These are phyloP conservation scores for Ophiognomonia clavigignenti-juglandacearum DNA, from an alignment of 2,329 filamentous ascomycete species.

Conservation along the genomic window DNA sequence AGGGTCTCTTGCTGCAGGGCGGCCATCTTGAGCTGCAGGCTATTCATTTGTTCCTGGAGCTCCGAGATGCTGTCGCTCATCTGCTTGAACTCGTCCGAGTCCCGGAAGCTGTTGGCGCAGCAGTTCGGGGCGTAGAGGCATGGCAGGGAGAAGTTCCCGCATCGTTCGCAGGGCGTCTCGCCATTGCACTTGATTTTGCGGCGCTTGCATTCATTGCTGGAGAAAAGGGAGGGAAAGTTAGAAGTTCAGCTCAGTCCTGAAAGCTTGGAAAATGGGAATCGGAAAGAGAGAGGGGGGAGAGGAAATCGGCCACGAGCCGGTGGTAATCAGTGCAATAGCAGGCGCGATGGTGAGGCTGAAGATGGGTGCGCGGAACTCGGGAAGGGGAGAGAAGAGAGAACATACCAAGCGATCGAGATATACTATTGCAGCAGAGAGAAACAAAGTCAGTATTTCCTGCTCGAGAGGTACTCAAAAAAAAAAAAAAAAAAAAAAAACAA, in stretches of 20 bases:
- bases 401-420: constrained; percentile 59
- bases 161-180: constrained; percentile 62
- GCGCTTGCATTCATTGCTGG: constrained; percentile 68
- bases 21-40: constrained; percentile 68
- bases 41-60: constrained; percentile 80
- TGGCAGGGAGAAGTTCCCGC: constrained; percentile 61
- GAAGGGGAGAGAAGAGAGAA: constrained; percentile 2
- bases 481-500: too few species aligned
- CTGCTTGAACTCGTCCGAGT: constrained; percentile 83
- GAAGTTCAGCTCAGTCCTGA: neutral
- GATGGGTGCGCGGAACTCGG: neutral
- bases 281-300: neutral
- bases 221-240: constrained; percentile 3
- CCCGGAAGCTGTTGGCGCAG: constrained; percentile 76
- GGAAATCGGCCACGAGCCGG: neutral
- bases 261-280: neutral
- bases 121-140: constrained; percentile 65
- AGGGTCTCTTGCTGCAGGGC: constrained; percentile 55
- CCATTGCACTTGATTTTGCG: constrained; percentile 73
- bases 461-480: too few species aligned
- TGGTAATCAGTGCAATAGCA: too few species aligned
- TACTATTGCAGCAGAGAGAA: constrained; percentile 37
- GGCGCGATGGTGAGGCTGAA: neutral
- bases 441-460: constrained; percentile 4
- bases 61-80: constrained; percentile 70